phyloP scores from a whole-genome alignment of 23 red algal species.

The Cyanidium caldarium region DNA sequence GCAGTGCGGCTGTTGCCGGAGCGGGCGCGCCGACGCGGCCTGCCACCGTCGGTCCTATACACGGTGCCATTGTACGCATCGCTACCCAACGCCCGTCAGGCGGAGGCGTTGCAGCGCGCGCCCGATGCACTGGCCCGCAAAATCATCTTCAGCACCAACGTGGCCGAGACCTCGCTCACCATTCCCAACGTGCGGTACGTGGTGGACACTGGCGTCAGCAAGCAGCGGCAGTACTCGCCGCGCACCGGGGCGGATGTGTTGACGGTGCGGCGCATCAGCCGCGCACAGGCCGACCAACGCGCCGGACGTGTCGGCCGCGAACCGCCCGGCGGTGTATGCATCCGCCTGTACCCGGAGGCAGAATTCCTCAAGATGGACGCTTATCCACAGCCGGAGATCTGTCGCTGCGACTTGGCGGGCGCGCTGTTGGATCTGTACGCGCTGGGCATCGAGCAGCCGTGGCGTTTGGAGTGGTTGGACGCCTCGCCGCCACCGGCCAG shows the following conservation, averaged over 20 bases:
- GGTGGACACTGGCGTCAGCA: slow-evolving; percentile 66
- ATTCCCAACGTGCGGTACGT: slow-evolving; percentile 81
- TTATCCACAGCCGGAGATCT: slow-evolving; percentile 60
- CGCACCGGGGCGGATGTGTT: slow-evolving; percentile 34
- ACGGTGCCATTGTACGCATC: slow-evolving; percentile 38
- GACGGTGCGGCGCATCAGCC: slow-evolving; percentile 31
- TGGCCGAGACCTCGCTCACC: slow-evolving; percentile 89
- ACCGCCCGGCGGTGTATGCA: slow-evolving; percentile 23
- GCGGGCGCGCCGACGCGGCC: slow-evolving; percentile 10
- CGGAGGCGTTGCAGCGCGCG: slow-evolving; percentile 23
- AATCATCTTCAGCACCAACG: slow-evolving; percentile 86
- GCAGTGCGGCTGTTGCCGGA: slow-evolving; percentile 43
- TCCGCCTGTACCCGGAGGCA: slow-evolving; percentile 67
- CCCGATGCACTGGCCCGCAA: slow-evolving; percentile 29
- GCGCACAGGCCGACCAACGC: slow-evolving; percentile 72
- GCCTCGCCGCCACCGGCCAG: slow-evolving; percentile 20
- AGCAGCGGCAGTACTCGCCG: slow-evolving; percentile 27
- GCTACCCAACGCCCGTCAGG: slow-evolving; percentile 32
- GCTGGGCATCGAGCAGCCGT: not conserved
- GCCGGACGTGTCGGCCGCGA: slow-evolving; percentile 71
- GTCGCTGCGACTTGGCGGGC: slow-evolving; percentile 9
- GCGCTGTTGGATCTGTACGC: slow-evolving; percentile 7
- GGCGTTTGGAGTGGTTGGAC: slow-evolving; percentile 22
- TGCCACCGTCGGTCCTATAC: slow-evolving; percentile 7
- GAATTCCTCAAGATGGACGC: slow-evolving; percentile 29